Evolutionary conservation across 345 rosid genomes (phyloP), one percentile per base, ranked within the genome.

Genomic region (Pugionium cornutum): DNA sequence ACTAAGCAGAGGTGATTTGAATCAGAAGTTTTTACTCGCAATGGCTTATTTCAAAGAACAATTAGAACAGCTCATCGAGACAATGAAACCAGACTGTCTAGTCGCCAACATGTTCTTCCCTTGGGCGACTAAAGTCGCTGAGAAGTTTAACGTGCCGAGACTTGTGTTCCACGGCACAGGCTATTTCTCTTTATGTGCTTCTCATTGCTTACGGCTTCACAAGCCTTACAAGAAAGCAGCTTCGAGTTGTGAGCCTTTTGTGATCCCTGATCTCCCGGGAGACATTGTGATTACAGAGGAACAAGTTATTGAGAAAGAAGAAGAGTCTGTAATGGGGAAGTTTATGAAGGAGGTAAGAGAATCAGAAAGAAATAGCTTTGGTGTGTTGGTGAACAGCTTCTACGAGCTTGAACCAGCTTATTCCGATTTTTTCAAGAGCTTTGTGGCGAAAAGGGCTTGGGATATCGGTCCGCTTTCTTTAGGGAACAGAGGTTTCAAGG

Each of bases 301-400:
- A 7, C 76, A 82, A 33, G n/a, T 87, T 4, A 64, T 28, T 1
- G 57, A 53, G 5, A 40, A 62, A 0, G 50, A 32, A 0, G 51
- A 18, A 1, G 82, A 63, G n/a, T 30, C 46, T 5, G 64, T 11
- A 4, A 10, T 72, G 18, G 58, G 61, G 34, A 66, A 54, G 65
- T n/a, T 80, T 2, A 0, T 57, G 26, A 66, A 51, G 29, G 76
- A 32, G 2, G 1, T 44, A 0, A 69, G 36, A 58, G 89, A 78
- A 4, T 66, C 91, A 1, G 91, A 86, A 56, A 1, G 44, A 4
- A 62, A 27, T 35, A 81, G 94, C 80, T 86, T 53, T 28, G 96
- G 94, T 10, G 83, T 83, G 8, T 25, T 88, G 59, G 64, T 86
- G 57, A 91, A 88, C 70, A 88, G 88, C 64, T 84, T 88, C 77